Evolutionary conservation across 441 rosid genomes (phyloP).

Genomic region (Manihot esculenta): DNA sequence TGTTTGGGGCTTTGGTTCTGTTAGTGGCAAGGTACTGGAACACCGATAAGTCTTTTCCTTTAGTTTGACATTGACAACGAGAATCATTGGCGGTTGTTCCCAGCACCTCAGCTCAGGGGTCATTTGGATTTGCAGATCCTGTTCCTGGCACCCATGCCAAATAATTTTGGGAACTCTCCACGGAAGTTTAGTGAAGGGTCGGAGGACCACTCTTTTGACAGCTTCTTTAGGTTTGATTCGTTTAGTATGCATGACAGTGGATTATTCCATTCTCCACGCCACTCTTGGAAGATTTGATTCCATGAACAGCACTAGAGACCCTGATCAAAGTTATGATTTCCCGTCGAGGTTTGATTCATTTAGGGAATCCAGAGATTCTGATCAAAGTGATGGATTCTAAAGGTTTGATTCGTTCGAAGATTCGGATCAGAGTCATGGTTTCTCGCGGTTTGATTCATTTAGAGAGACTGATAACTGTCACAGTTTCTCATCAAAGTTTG

Average conservation of each 20-base stretch:
- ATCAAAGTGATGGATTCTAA: constrained; percentile 22
- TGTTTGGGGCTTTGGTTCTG: constrained; percentile 60
- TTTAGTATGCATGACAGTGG: constrained; percentile 56
- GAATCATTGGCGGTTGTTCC: neutral
- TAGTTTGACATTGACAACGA: neutral
- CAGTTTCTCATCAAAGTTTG: constrained; percentile 31
- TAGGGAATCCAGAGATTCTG: constrained; percentile 25
- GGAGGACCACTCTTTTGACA: constrained; percentile 61
- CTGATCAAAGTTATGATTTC: constrained; percentile 31
- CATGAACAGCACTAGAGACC: constrained; percentile 34
- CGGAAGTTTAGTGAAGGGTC: constrained; percentile 37
- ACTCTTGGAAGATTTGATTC: constrained; percentile 72
- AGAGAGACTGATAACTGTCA: constrained; percentile 29
- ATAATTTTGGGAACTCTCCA: constrained; percentile 37
- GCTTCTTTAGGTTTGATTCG: constrained; percentile 85
- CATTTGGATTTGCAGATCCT: constrained; percentile 48
- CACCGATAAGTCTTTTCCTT: neutral
- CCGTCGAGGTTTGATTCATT: constrained; percentile 36
- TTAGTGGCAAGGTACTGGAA: constrained; percentile 52
- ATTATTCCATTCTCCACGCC: constrained; percentile 43
- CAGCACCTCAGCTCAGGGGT: no score
- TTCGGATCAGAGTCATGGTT: constrained; percentile 21
- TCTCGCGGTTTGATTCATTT: constrained; percentile 31
- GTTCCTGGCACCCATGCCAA: constrained; percentile 43
- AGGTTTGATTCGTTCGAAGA: constrained; percentile 31